A percentile compares a stretch with the other conserved stretches of the same genome.
phyloP scores from a whole-genome alignment of 257 asterid genomes.

The Ocimum tenuiflorum region DNA sequence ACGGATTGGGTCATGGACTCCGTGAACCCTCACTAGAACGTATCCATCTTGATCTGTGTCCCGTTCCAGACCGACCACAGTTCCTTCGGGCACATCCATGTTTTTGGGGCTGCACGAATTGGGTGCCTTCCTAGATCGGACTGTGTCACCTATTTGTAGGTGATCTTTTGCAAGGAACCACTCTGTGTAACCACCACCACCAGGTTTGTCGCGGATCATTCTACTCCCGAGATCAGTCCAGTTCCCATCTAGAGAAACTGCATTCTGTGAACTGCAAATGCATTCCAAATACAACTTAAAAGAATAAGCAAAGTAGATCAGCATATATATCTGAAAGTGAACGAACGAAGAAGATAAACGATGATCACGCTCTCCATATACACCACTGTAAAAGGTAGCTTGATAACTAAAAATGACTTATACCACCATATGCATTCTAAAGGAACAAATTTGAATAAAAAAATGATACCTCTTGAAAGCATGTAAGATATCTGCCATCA shows the following conservation, averaged over 20 bases:
- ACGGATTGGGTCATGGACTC: constrained; percentile 62
- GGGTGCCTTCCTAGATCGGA: constrained; percentile 70
- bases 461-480: constrained; percentile 66
- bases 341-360: neutral
- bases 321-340: neutral
- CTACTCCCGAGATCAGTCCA: constrained; percentile 43
- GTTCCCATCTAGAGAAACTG: constrained; percentile 42
- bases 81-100: constrained; percentile 70
- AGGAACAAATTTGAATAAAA: neutral
- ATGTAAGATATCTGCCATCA: constrained; percentile 64
- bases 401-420: neutral
- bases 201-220: constrained; percentile 40
- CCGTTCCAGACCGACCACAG: constrained; percentile 62
- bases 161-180: constrained; percentile 85
- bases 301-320: neutral
- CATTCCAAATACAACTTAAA: constrained; percentile 1
- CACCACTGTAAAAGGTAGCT: too few species aligned
- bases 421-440: neutral
- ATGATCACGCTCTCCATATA: too few species aligned
- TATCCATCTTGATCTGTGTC: constrained; percentile 60
- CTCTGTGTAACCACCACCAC: constrained; percentile 44
- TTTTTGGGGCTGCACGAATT: constrained; percentile 54
- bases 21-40: constrained; percentile 69
- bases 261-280: constrained; percentile 55
- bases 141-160: constrained; percentile 65